phyloP scores from a whole-genome alignment of 1,284 basidiomycete species.

The Heterobasidion occidentale region DNA sequence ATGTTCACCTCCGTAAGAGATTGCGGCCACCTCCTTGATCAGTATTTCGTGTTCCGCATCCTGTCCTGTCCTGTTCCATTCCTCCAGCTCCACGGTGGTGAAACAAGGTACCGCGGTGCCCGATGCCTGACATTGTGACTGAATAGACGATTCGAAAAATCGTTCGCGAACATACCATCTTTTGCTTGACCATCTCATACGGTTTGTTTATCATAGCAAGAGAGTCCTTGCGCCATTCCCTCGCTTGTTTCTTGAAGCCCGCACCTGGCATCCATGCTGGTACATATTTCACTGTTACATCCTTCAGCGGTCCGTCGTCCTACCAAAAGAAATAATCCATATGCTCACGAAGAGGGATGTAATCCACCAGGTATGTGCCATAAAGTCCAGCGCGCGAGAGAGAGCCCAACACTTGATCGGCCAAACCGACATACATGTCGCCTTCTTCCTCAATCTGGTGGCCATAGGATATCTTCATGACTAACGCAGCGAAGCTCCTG shows the following conservation, averaged over 20 bases:
- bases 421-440: not conserved
- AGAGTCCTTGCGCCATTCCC: slow-evolving; percentile 17
- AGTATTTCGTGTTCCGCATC: not conserved
- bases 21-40: not conserved
- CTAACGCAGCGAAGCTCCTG: not conserved
- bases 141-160: not conserved
- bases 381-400: not conserved
- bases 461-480: not conserved
- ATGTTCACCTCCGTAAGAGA: not conserved
- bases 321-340: not conserved
- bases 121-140: not conserved
- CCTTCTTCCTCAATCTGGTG: not conserved
- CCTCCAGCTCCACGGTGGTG: not conserved
- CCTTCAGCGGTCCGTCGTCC: not conserved
- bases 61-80: not conserved
- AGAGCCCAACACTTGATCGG: not conserved
- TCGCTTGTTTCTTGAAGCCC: slow-evolving; percentile 35
- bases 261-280: slow-evolving; percentile 35
- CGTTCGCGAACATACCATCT: not conserved
- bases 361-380: not conserved
- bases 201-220: slow-evolving; percentile 4
- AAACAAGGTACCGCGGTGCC: not conserved
- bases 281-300: slow-evolving; percentile 23
- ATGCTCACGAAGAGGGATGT: not conserved
- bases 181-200: not conserved